Evolutionary conservation across 768 basidiomycete genomes (phyloP).

Genomic region (Xerocomus potaroensis): DNA sequence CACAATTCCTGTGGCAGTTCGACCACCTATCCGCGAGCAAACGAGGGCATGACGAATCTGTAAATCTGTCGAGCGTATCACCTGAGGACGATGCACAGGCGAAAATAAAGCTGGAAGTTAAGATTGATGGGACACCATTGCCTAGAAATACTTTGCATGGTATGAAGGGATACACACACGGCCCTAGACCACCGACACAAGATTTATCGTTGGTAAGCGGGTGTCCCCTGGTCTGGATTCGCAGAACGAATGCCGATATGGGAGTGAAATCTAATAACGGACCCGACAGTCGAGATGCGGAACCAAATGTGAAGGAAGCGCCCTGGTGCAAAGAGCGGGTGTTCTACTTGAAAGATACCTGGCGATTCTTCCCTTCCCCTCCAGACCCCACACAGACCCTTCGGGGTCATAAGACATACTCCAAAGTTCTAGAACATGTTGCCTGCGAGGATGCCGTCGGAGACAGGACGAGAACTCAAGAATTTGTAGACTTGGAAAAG

Average conservation of each 20-base stretch:
- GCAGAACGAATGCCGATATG: neutral
- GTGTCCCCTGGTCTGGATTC: slow-evolving; percentile 1
- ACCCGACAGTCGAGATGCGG: neutral
- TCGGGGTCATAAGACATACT: neutral
- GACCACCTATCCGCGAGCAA: too few species aligned
- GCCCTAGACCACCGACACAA: too few species aligned
- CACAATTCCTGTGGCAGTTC: too few species aligned
- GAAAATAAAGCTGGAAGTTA: too few species aligned
- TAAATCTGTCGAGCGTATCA: too few species aligned
- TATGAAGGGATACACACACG: too few species aligned
- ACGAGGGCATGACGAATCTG: too few species aligned
- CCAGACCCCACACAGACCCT: neutral
- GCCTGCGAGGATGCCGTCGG: neutral
- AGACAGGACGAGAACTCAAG: neutral
- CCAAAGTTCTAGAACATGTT: neutral
- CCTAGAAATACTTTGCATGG: too few species aligned
- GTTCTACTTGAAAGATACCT: slow-evolving; percentile 6
- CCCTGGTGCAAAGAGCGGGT: neutral
- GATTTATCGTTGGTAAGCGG: neutral
- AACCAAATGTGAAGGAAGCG: neutral
- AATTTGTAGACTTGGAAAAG: neutral
- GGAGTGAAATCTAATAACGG: neutral
- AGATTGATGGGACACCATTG: too few species aligned
- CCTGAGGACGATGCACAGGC: too few species aligned
- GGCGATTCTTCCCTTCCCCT: neutral